Conservation (phyloP, 2,329 filamentous ascomycete genomes). For the Nannizziopsis arthrosporioides region DNA sequence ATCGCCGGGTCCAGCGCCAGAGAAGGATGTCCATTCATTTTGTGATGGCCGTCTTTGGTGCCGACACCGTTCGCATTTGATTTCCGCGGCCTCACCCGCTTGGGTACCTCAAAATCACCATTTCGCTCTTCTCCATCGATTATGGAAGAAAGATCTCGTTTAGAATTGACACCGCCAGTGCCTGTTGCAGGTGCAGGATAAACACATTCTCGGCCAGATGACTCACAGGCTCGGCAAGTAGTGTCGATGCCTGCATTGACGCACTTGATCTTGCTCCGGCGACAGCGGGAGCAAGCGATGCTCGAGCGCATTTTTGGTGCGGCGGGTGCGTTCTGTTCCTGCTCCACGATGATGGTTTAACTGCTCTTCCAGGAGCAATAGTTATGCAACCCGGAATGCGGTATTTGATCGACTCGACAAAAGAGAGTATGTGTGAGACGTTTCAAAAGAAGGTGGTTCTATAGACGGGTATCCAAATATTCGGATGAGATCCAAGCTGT, state of each 20-base stretch:
- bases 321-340: conserved; percentile 16
- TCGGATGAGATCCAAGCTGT: background rate
- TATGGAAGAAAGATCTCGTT: conserved; percentile 29
- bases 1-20: conserved; percentile 42
- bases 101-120: conserved; percentile 32
- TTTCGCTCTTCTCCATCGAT: conserved; percentile 14
- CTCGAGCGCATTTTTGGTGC: conserved; percentile 56
- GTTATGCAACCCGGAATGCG: conserved; percentile 11
- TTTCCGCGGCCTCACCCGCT: conserved; percentile 32
- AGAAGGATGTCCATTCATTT: background rate
- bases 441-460: conserved; percentile 8
- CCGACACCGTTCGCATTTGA: conserved; percentile 19
- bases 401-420: conserved; percentile 9
- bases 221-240: conserved; percentile 63
- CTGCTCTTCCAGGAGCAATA: conserved; percentile 1
- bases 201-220: conserved; percentile 58
- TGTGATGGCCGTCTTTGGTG: conserved; percentile 21
- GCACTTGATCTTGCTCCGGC: conserved; percentile 77
- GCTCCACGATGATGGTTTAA: conserved; percentile 13
- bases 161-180: conserved; percentile 23
- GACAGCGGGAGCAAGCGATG: conserved; percentile 65
- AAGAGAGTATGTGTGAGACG: background rate
- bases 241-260: conserved; percentile 63
- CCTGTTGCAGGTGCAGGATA: conserved; percentile 46
- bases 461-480: conserved; percentile 6